Percentiles rank a stretch among this genome's conserved stretches.
phyloP scores from a whole-genome alignment of 2,329 filamentous ascomycete genomes.

The Pseudopyricularia javanii region DNA sequence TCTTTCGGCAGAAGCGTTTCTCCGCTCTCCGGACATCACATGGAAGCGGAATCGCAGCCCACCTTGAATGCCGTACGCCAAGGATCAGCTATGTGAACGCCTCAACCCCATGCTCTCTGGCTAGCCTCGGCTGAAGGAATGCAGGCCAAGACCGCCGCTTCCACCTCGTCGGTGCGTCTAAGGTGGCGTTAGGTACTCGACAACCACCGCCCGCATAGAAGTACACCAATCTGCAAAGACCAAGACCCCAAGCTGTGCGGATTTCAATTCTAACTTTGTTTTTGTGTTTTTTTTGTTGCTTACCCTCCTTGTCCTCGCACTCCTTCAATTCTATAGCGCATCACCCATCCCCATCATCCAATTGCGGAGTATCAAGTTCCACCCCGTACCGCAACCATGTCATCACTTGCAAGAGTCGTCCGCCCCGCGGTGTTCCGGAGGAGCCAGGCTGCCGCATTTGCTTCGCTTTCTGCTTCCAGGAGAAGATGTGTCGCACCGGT shows the following conservation, averaged over 20 bases:
- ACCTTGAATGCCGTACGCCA: constrained; percentile 7
- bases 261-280: no score
- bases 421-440: constrained; percentile 35
- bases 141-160: constrained; percentile 2
- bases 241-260: neutral
- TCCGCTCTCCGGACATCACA: neutral
- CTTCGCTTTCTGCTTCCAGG: constrained; percentile 11
- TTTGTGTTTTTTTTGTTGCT: no score
- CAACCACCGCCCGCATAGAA: neutral
- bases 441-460: constrained; percentile 19
- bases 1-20: neutral
- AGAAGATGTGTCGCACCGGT: constrained; percentile 9
- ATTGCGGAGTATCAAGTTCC: constrained; percentile 12
- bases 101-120: constrained; percentile 7
- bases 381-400: constrained; percentile 19
- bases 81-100: constrained; percentile 3
- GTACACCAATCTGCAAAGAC: neutral
- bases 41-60: neutral
- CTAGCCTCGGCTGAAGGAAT: constrained; percentile 15
- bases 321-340: neutral
- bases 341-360: constrained; percentile 5
- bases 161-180: constrained; percentile 1
- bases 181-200: neutral
- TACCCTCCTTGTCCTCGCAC: no score
- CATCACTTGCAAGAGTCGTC: constrained; percentile 35